Base-by-base conservation (phyloP, 495 filamentous ascomycete species). In the Neurospora discreta region DNA sequence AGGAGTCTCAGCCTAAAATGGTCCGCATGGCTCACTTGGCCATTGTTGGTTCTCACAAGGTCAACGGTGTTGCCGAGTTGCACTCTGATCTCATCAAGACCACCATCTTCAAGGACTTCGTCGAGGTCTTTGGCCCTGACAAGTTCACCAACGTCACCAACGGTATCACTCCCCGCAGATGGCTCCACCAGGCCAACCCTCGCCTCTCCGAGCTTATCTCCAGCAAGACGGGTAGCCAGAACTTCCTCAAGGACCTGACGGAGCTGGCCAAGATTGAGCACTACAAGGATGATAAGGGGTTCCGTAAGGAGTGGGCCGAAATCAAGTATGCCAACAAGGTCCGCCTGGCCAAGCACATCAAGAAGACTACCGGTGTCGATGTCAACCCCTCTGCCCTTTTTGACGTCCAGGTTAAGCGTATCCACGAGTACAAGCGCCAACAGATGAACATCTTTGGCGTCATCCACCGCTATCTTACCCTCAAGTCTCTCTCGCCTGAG, bases 31-130 rank as follows among this genome's bases (percentile, higher is more conserved):
- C 96, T 0, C 94, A 88, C 80, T 83, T 99, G 58, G 95, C 95
- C 23, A 91, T 98, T 73, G 94, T 99, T 77, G 95, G 96, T 39
- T 98, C 95, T 30, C 95, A 99, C 87, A 98, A 98, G 81, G 95
- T 99, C 81, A 99, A 99, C 77, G 95, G 95, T 77, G 95, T 99
- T 38, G 95, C 95, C 30, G 95, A 98, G 81, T 84, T 99, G 70
- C 95, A 99, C 81, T 99, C 95, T 5, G 95, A 99, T 77, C 86
- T 99, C 30, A 94, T 99, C 83, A 93, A 93, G 83, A 94, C 94
- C 4, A 99, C 95, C n/a, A 94, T 99, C 73, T 98, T 99, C 89
- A 98, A 94, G 82, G 96, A 98, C 82, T 99, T 99, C 77, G 95
- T 99, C 46, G 85, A 85, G 44, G 91, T 99, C 72, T 98, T 94